Evolutionary conservation across 495 filamentous ascomycete species (phyloP).

Genomic region (Penicillium egyptiacum): DNA sequence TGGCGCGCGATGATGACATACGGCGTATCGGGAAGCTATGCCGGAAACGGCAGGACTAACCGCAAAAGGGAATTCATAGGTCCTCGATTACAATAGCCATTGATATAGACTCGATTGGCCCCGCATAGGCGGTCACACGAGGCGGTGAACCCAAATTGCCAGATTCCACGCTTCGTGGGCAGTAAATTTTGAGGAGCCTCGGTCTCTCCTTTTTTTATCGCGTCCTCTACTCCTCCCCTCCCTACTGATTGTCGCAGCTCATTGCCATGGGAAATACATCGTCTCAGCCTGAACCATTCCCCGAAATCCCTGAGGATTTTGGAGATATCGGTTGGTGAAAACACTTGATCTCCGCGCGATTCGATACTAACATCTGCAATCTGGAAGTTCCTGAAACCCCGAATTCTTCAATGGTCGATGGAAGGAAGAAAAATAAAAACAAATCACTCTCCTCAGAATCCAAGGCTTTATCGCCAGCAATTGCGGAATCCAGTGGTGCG

Average conservation of each 20-base stretch:
- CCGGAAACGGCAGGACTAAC: too few relatives aligned
- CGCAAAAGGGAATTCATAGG: too few relatives aligned
- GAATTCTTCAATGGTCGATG: background rate
- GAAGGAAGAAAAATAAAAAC: slow-evolving; percentile 16
- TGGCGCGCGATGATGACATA: too few relatives aligned
- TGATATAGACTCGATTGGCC: background rate
- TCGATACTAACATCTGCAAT: slow-evolving; percentile 5
- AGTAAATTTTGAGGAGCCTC: slow-evolving; percentile 15
- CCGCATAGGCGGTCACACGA: slow-evolving; percentile 11
- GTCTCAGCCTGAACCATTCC: slow-evolving; percentile 2
- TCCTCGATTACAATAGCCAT: background rate
- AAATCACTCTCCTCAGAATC: slow-evolving; percentile 7
- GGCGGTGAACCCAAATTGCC: slow-evolving; percentile 15
- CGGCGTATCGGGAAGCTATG: too few relatives aligned
- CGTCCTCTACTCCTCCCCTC: background rate
- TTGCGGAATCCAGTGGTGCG: background rate
- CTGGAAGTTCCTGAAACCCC: slow-evolving; percentile 14
- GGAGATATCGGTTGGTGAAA: slow-evolving; percentile 2
- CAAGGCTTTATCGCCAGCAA: background rate
- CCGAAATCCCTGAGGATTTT: slow-evolving; percentile 1
- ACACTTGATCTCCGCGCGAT: background rate
- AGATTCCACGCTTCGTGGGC: background rate
- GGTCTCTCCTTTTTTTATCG: background rate
- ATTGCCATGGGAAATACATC: slow-evolving; percentile 6
- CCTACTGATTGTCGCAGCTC: background rate